Evolutionary conservation across 139 green algal species (phyloP).

Genomic region (Tetraselmis striata): DNA sequence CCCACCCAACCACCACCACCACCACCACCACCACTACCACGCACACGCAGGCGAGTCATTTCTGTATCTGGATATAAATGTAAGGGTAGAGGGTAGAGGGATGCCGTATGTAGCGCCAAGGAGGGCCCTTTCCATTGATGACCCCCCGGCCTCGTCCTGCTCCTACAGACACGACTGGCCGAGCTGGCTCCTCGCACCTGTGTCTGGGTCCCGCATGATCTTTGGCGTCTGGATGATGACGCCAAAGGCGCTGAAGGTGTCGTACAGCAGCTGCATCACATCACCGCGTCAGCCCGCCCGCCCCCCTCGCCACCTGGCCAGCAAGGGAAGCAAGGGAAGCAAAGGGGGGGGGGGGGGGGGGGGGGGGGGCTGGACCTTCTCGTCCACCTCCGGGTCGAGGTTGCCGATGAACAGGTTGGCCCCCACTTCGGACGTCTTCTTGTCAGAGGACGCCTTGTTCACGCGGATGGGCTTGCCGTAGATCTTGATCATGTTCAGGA

Average conservation of each 20-base stretch:
- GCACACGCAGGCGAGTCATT: too few relatives aligned
- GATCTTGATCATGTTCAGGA: slow-evolving; percentile 97
- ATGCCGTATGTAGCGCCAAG: too few relatives aligned
- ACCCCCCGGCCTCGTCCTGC: too few relatives aligned
- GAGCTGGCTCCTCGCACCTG: slow-evolving; percentile 55
- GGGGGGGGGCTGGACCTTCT: slow-evolving; percentile 64
- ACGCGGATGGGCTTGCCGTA: slow-evolving; percentile 92
- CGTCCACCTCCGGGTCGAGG: slow-evolving; percentile 93
- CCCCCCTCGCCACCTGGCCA: too few relatives aligned
- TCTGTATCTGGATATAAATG: too few relatives aligned
- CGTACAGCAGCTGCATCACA: slow-evolving; percentile 86
- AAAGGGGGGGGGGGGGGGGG: neutral
- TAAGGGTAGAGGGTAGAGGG: too few relatives aligned
- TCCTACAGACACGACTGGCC: too few relatives aligned
- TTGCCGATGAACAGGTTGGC: slow-evolving; percentile 98
- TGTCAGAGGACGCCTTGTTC: slow-evolving; percentile 86
- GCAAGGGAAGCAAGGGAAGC: too few relatives aligned
- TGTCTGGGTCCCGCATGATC: slow-evolving; percentile 96
- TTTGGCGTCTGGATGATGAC: slow-evolving; percentile 89
- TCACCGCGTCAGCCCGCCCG: too few relatives aligned
- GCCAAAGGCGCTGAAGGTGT: slow-evolving; percentile 97
- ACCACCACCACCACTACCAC: too few relatives aligned
- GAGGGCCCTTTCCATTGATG: too few relatives aligned
- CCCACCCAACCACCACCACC: too few relatives aligned
- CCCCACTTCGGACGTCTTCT: slow-evolving; percentile 76